Base-by-base conservation (phyloP, 1,284 basidiomycete genomes). In the Ustilago lituana region DNA sequence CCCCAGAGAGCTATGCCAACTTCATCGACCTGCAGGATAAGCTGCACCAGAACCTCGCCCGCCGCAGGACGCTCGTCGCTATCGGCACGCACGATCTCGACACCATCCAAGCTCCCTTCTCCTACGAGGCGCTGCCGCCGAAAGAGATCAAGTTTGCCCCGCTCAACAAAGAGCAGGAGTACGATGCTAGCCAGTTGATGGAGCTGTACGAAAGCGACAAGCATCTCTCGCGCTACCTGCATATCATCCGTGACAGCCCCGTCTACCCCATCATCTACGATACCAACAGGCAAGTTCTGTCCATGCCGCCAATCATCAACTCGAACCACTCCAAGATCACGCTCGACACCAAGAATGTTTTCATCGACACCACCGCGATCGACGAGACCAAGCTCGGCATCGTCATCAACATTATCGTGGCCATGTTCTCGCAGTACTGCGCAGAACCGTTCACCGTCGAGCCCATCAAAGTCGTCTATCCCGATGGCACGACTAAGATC, bases 261-360 rank as follows among this genome's bases (percentile, higher is more conserved):
- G 93, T 95, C 37, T 98, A 97, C 84, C 96, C 96, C 20, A 91
- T 98, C 84, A 96, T 98, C 82, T 98, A 98, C 84, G 95, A 98
- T 83, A 85, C 88, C 19, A 86, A 91, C 57, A 89, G 92, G 80
- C 88, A 86, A 29, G 95, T 98, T 2, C 86, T 96, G 17, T 96
- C 93, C 11, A 94, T 98, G 90, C 96, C 96, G 24, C 96, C 96
- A 2, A 97, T 99, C 83, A 82, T 82, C 73, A 82, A 82, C 72
- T 78, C 77, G 31, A 67, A 77, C 23, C 73, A 93, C 84, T 96
- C 93, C 82, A 98, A 98, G 86, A 98, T 99, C 78, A 92, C 93
- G 0, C 86, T 97, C 67, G 89, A 94, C 82, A 98, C 96, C 12
- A 88, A 87, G 59, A 97, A 98, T 83, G 86, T 98, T 81, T 97